A percentile compares a stretch with the other conserved stretches of the same genome.
Conservation (phyloP, 2,329 filamentous ascomycete species). For the Paramyrothecium roridum region DNA sequence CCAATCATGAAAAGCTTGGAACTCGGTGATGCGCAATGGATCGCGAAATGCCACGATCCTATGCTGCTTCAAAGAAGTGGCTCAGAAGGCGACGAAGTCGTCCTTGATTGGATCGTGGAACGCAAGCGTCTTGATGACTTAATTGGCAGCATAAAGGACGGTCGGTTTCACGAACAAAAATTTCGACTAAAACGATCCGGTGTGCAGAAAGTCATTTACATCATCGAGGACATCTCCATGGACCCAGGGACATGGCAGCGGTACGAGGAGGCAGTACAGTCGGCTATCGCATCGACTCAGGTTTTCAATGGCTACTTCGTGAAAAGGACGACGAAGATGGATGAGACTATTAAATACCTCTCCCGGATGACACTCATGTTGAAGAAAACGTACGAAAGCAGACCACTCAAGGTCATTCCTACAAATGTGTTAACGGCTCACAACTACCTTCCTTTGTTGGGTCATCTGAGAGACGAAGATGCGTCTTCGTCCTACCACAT, state of each 20-base stretch:
- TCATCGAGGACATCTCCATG: constrained; percentile 71
- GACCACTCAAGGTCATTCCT: constrained; percentile 61
- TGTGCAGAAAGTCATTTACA: constrained; percentile 72
- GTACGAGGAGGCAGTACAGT: constrained; percentile 66
- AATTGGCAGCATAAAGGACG: constrained; percentile 77
- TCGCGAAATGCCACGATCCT: constrained; percentile 67
- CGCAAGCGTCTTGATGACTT: constrained; percentile 78
- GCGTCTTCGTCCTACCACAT: constrained; percentile 54
- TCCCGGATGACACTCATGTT: constrained; percentile 68
- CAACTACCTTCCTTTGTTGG: constrained; percentile 64
- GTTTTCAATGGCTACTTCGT: constrained; percentile 78
- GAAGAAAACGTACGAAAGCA: constrained; percentile 59
- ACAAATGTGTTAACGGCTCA: constrained; percentile 58
- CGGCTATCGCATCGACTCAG: constrained; percentile 73
- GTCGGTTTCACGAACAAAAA: constrained; percentile 81
- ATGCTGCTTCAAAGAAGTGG: constrained; percentile 53
- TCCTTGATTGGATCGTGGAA: constrained; percentile 79
- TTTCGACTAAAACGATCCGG: constrained; percentile 72
- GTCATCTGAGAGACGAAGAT: constrained; percentile 53
- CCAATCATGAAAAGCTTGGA: constrained; percentile 67
- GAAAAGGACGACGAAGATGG: constrained; percentile 71
- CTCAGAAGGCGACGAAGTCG: constrained; percentile 64
- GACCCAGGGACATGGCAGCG: constrained; percentile 49
- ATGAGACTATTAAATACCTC: constrained; percentile 75
- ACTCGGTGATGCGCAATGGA: constrained; percentile 75